phyloP scores from a whole-genome alignment of 345 rosid species.

The Lenwebbia sp. region DNA sequence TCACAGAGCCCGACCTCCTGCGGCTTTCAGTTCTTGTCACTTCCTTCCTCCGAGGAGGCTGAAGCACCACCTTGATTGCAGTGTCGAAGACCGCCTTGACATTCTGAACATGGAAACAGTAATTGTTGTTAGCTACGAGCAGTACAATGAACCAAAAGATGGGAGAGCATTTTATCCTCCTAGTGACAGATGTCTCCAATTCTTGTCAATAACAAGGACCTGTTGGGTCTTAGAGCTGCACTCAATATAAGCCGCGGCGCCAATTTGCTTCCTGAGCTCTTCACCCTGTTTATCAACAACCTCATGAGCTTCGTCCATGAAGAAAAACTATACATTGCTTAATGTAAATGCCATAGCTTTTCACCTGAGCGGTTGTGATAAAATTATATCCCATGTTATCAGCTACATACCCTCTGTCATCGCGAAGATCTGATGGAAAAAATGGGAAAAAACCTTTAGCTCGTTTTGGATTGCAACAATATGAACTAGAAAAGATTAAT shows the following conservation, averaged over 20 bases:
- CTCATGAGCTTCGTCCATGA: neutral
- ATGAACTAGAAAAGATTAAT: neutral
- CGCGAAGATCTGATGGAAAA: conserved; percentile 58
- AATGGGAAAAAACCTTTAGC: neutral
- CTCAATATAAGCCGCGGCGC: conserved; percentile 93
- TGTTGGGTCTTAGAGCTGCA: conserved; percentile 99
- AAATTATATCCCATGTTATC: conserved; percentile 60
- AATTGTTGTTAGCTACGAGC: neutral
- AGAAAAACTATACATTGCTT: neutral
- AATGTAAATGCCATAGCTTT: neutral
- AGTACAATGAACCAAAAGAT: too few relatives aligned
- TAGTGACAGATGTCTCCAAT: neutral
- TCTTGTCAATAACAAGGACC: conserved; percentile 16
- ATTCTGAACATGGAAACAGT: conserved; percentile 31
- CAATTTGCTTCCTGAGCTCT: conserved; percentile 86
- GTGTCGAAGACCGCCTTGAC: conserved; percentile 92
- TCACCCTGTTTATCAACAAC: conserved; percentile 41
- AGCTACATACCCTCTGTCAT: conserved; percentile 53
- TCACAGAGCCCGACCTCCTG: conserved; percentile 54
- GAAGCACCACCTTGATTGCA: conserved; percentile 93
- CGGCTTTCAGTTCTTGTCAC: conserved; percentile 50
- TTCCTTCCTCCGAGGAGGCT: conserved; percentile 87
- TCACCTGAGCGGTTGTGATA: conserved; percentile 50
- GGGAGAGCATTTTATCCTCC: neutral
- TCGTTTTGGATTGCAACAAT: neutral